Percentiles rank a stretch among this genome's conserved stretches.
Evolutionary conservation across 768 basidiomycete species (phyloP).

Genomic region (Russula sp.): DNA sequence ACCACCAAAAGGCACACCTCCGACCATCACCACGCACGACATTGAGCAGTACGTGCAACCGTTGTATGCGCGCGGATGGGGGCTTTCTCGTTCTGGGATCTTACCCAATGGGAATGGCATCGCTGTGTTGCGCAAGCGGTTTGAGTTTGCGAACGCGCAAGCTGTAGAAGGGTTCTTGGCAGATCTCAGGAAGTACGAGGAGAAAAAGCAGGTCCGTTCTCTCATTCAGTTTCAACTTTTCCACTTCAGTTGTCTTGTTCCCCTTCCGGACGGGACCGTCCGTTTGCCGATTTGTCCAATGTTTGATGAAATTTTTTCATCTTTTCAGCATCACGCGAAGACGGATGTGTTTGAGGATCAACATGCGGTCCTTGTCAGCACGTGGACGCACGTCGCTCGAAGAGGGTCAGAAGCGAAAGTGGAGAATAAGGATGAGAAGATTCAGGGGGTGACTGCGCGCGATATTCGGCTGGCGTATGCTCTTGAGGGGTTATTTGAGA

Average conservation of each 20-base stretch:
- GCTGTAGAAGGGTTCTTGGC: constrained; percentile 14
- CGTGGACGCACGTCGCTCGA: constrained; percentile 25
- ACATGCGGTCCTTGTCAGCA: constrained; percentile 18
- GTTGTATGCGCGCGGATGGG: constrained; percentile 25
- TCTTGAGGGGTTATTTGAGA: constrained; percentile 23
- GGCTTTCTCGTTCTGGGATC: constrained; percentile 10
- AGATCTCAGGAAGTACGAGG: constrained; percentile 16
- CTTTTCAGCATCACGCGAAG: constrained; percentile 21
- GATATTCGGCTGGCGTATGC: constrained; percentile 24
- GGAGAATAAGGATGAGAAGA: not conserved
- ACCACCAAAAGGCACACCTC: not conserved
- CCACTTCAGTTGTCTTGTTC: no score
- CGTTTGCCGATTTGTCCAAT: no score
- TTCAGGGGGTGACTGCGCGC: constrained; percentile 22
- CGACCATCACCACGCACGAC: constrained; percentile 16
- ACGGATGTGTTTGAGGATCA: constrained; percentile 6
- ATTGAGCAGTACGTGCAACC: constrained; percentile 17
- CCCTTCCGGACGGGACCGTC: no score
- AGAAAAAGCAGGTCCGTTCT: constrained; percentile 12
- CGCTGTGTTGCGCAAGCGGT: constrained; percentile 23
- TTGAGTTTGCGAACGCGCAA: constrained; percentile 9
- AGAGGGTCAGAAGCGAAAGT: not conserved
- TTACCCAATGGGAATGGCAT: constrained; percentile 22
- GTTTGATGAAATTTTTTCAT: not conserved
- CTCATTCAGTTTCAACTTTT: not conserved